Conservation (phyloP, 2,329 filamentous ascomycete species). For the Fusarium sp. region DNA sequence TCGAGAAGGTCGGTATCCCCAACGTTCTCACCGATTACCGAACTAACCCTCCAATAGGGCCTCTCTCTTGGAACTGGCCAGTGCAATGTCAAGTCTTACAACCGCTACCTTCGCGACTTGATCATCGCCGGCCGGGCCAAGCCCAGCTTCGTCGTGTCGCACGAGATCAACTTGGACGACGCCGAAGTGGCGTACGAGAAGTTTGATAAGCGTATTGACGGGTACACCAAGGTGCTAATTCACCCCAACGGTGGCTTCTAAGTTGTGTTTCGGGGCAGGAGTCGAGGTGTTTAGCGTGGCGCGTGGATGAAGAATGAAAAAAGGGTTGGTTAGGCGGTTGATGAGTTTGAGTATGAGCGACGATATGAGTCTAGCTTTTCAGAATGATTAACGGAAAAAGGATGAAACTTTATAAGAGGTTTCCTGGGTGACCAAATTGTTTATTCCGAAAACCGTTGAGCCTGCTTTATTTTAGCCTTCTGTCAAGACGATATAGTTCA, state of each 20-base stretch:
- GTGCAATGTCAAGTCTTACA: slow-evolving; percentile 77
- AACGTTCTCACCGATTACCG: fast-evolving
- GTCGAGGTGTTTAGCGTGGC: background rate
- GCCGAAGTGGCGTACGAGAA: slow-evolving; percentile 72
- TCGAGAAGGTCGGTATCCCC: slow-evolving; percentile 67
- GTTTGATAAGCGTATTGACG: slow-evolving; percentile 74
- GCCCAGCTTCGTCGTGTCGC: slow-evolving; percentile 74
- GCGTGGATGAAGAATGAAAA: background rate
- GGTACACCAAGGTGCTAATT: slow-evolving; percentile 76
- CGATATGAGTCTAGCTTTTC: background rate
- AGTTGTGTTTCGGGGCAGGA: background rate
- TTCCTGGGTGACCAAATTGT: background rate
- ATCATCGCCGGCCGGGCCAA: slow-evolving; percentile 74
- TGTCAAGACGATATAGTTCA: background rate
- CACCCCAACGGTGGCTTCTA: slow-evolving; percentile 68
- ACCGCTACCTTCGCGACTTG: slow-evolving; percentile 73
- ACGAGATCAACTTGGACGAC: slow-evolving; percentile 73
- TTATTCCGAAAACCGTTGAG: background rate
- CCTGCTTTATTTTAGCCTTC: background rate
- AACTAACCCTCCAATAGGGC: slow-evolving; percentile 54
- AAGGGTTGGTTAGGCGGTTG: background rate
- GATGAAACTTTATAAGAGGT: background rate
- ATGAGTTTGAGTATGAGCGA: background rate
- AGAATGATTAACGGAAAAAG: background rate
- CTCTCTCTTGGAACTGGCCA: slow-evolving; percentile 71